Evolutionary conservation across 805 yeast species (phyloP), one percentile per base, ranked within the genome.

Genomic region (Monosporozyma solicola): DNA sequence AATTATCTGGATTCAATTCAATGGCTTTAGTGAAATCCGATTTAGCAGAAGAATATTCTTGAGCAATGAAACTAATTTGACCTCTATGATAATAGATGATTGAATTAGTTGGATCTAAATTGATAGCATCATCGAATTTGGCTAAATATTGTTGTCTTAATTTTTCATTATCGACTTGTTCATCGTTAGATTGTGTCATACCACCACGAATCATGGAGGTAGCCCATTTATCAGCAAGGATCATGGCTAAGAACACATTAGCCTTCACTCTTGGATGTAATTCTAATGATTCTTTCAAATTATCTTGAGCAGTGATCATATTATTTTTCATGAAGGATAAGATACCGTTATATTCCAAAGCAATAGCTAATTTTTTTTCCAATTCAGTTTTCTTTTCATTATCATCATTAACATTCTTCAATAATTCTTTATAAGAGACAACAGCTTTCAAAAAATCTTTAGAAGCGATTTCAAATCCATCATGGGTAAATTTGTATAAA

Each of bases 31-130:
- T 78, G 67, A 90, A 94, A 72, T 87, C 82, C 43, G 68, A 73
- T 63, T 82, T 79, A 39, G 99, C 97, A 58, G 81, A 76, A 41
- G 72, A 73, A 64, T 86, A 80, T 56, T 88, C 87, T 57, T 84
- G 84, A 57, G 87, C 81, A 63, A 94, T 74, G 74, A 91, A 92
- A 69, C 79, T 80, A 67, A 91, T 78, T 79, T 94, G 99, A 61
- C 95, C 99, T 68, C 85, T 83, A 73, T 94, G 99, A 76, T 94
- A 94, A 75, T 84, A 87, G 59, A 85, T 80, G 65, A 94, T 96
- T 35, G 94, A 83, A 63, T 83, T 80, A 25, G 79, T 72, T 49
- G 92, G 81, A 64, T 87, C 84, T 56, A 85, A 65, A 55, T 76
- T 73, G 55, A 82, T 75, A 22, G 97, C 98, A 51, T 76, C 72